These are phyloP conservation scores for Opeltia flavorubescens DNA, from an alignment of 495 filamentous ascomycete genomes.

Conservation along the genomic window DNA sequence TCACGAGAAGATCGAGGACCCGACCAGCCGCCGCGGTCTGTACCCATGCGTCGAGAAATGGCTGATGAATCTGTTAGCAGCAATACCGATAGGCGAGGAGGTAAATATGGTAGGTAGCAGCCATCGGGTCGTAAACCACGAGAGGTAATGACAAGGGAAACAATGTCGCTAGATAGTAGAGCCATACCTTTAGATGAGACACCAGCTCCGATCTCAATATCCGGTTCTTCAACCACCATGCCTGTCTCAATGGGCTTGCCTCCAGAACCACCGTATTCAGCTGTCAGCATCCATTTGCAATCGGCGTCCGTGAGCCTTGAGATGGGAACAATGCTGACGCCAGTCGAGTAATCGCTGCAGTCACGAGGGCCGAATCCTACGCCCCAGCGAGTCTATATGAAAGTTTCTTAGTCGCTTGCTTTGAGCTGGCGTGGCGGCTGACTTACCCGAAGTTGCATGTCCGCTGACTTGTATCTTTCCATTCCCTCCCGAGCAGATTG, in stretches of 20 bases:
- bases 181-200: conserved; percentile 73
- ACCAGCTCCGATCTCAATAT: conserved; percentile 95
- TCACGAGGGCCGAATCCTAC: conserved; percentile 96
- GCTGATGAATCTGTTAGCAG: conserved; percentile 30
- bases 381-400: conserved; percentile 74
- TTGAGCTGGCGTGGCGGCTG: too few relatives aligned
- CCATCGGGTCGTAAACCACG: too few relatives aligned
- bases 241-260: conserved; percentile 66
- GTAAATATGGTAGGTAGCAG: neutral
- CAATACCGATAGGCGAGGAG: too few relatives aligned
- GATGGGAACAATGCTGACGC: conserved; percentile 87
- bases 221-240: conserved; percentile 88
- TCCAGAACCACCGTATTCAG: conserved; percentile 85
- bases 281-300: conserved; percentile 91
- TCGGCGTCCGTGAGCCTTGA: conserved; percentile 87
- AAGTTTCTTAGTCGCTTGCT: conserved; percentile 13
- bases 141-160: neutral
- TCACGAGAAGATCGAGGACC: conserved; percentile 57
- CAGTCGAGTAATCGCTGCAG: conserved; percentile 88
- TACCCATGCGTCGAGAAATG: conserved; percentile 71
- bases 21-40: conserved; percentile 58
- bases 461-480: conserved; percentile 58
- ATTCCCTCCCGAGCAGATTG: conserved; percentile 77
- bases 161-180: neutral
- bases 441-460: conserved; percentile 69